phyloP scores from a whole-genome alignment of 31 red algal species.

The Pterothamnion heteromorphum region DNA sequence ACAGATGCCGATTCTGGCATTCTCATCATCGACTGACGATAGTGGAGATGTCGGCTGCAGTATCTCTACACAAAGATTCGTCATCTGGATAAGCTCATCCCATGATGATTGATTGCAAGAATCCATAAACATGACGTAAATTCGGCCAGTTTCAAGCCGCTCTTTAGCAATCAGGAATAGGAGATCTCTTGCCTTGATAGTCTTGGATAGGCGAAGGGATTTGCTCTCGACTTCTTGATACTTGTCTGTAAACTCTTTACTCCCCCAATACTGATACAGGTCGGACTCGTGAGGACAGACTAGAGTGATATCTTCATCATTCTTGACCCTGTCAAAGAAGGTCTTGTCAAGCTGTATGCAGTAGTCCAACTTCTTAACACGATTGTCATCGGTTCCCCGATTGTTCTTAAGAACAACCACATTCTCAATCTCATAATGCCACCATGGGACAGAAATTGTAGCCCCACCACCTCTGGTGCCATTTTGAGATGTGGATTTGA shows the following conservation, averaged over 20 bases:
- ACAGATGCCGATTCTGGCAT: conserved; percentile 2
- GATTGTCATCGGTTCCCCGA: conserved; percentile 23
- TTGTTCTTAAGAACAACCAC: conserved; percentile 34
- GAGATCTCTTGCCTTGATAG: conserved; percentile 9
- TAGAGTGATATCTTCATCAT: conserved; percentile 20
- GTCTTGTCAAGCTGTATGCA: conserved; percentile 10
- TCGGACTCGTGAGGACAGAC: neutral
- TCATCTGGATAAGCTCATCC: neutral
- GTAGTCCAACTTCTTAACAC: conserved; percentile 16
- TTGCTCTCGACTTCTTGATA: neutral
- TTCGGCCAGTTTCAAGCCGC: neutral
- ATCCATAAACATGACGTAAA: conserved; percentile 7
- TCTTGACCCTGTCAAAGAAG: neutral
- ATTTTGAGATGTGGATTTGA: conserved; percentile 24
- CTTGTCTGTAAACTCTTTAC: conserved; percentile 1
- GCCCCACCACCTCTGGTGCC: conserved; percentile 18
- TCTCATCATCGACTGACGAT: neutral
- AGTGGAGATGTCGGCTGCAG: neutral
- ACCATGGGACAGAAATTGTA: neutral
- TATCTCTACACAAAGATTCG: conserved; percentile 29
- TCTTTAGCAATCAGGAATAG: neutral
- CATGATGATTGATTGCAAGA: neutral
- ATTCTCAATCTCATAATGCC: neutral
- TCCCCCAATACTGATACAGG: conserved; percentile 2
- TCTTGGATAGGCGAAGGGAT: neutral